These are phyloP conservation scores for Yarrowia alimentaria DNA, from an alignment of 805 yeast species.

Conservation along the genomic window DNA sequence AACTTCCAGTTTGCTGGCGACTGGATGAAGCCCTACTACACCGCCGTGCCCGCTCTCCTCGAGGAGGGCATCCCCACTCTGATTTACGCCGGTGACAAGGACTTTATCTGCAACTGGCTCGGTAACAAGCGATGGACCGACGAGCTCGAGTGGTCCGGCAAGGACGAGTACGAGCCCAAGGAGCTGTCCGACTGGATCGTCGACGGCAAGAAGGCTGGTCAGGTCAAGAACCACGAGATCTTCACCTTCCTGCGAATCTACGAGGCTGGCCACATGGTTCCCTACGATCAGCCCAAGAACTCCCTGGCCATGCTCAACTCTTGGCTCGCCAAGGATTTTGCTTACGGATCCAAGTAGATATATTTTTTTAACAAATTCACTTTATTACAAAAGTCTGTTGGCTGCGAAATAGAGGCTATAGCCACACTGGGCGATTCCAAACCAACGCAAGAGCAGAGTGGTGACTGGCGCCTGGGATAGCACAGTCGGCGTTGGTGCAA, in stretches of 20 bases:
- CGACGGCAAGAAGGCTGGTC: constrained; percentile 55
- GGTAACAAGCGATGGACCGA: constrained; percentile 91
- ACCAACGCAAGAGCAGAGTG: no score
- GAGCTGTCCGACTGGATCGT: constrained; percentile 44
- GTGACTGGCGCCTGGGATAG: no score
- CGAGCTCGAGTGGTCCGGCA: constrained; percentile 62
- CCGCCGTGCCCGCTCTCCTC: constrained; percentile 56
- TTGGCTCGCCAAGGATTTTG: constrained; percentile 62
- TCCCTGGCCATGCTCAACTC: constrained; percentile 68
- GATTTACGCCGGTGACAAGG: constrained; percentile 91
- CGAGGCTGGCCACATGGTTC: constrained; percentile 93
- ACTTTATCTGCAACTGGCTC: constrained; percentile 88
- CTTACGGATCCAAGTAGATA: constrained; percentile 18
- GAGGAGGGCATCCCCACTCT: constrained; percentile 71
- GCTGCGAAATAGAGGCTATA: no score
- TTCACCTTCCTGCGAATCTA: constrained; percentile 76
- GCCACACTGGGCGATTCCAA: no score
- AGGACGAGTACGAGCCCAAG: constrained; percentile 48
- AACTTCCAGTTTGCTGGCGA: constrained; percentile 67
- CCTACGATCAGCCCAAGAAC: constrained; percentile 77
- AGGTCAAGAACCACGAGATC: constrained; percentile 63
- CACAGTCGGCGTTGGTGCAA: no score
- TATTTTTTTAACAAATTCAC: no score
- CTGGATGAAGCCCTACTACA: constrained; percentile 63
- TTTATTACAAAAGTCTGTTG: no score